Base-by-base conservation (phyloP, 2,329 filamentous ascomycete genomes). In the Talaromyces rugulosus region DNA sequence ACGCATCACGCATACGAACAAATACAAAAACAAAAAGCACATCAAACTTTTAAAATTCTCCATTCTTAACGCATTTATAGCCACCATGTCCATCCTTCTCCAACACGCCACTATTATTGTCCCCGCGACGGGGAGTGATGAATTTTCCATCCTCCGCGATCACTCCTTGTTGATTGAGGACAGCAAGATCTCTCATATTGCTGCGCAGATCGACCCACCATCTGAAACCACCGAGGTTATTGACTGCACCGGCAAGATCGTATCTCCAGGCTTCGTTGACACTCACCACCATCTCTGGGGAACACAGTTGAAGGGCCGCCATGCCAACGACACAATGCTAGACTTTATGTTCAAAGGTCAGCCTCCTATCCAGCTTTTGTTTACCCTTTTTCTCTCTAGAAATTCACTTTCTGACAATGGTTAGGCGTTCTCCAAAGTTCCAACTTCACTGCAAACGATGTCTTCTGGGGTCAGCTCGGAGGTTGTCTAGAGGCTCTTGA, bases 391-490 rank as follows among this genome's bases (percentile, higher is more conserved):
- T 23, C 23, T 23, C 23, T 23, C 23, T 23, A 23, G 23, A 23
- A 23, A 23, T 23, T 23, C 23, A 23, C 23, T 23, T 23, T 23
- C 23, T 23, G 5, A 47, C 18, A 14, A 47, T 47, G 42, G 4
- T 2, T 44, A 60, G 59, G 59, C 12, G 47, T 50, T 8, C 23
- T 60, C 23, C 59, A 56, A 56, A 36, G 36, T 31, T 60, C 33
- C 42, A 60, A 60, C 16, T 60, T 56, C 42, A n/a, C 7, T 5
- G 52, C 52, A 18, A 42, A 50, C 5, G 53, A 60, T n/a, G 44
- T 60, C n/a, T 60, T 60, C 52, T 60, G 59, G 59, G 59, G 59
- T 27, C 59, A 60, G 44, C 30, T 60, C 33, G 59, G 52, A 9
- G 59, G 59, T 8, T 60, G 59, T 51, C 52, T 60, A 3, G 36